phyloP scores from a whole-genome alignment of 805 yeast species.

The Ogataea nonfermentans region DNA sequence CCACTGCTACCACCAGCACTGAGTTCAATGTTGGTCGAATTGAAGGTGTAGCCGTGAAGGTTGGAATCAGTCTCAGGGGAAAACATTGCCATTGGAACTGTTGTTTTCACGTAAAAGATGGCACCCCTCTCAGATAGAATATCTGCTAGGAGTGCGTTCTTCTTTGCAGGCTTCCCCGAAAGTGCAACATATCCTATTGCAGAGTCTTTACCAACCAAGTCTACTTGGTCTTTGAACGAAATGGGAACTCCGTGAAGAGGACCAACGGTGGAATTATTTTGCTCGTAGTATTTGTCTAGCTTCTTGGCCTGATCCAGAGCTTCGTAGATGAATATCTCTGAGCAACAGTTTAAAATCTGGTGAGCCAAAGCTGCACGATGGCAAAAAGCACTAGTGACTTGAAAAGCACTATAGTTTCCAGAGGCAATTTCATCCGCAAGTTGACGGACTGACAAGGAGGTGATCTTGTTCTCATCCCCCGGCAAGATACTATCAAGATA shows the following conservation, averaged over 20 bases:
- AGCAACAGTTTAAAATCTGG: slow-evolving; percentile 44
- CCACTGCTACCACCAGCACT: slow-evolving; percentile 46
- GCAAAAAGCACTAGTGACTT: slow-evolving; percentile 53
- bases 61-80: slow-evolving; percentile 40
- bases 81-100: slow-evolving; percentile 45
- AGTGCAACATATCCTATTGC: slow-evolving; percentile 47
- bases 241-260: slow-evolving; percentile 67
- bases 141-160: slow-evolving; percentile 30
- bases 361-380: slow-evolving; percentile 60
- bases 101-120: slow-evolving; percentile 42
- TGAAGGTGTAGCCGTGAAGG: slow-evolving; percentile 35
- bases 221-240: slow-evolving; percentile 43
- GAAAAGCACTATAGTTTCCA: slow-evolving; percentile 40
- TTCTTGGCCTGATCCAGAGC: slow-evolving; percentile 56
- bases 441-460: slow-evolving; percentile 20
- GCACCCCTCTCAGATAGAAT: slow-evolving; percentile 39
- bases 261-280: slow-evolving; percentile 51
- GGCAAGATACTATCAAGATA: slow-evolving; percentile 36
- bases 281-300: slow-evolving; percentile 49
- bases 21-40: slow-evolving; percentile 37
- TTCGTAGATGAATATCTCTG: slow-evolving; percentile 51
- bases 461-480: slow-evolving; percentile 38
- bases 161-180: slow-evolving; percentile 30
- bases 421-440: slow-evolving; percentile 26
- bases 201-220: slow-evolving; percentile 47